phyloP scores from a whole-genome alignment of 176 grass and related monocot genomes.

The Elymus sibiricus region DNA sequence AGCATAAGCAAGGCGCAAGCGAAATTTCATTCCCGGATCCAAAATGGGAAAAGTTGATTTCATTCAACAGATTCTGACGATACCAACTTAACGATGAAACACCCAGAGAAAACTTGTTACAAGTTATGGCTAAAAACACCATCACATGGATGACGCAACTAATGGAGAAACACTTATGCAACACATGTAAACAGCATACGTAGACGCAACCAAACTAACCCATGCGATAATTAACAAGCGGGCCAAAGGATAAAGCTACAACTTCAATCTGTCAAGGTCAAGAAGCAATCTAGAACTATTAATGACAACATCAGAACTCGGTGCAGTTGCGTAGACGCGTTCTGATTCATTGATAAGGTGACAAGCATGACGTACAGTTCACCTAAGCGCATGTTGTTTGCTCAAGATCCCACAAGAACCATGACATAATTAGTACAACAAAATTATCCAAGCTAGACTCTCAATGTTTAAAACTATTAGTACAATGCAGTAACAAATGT shows the following conservation, averaged over 20 bases:
- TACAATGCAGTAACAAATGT: conserved; percentile 21
- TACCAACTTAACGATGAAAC: not conserved
- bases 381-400: not conserved
- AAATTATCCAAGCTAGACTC: conserved; percentile 16
- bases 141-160: not conserved
- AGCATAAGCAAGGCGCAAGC: not conserved
- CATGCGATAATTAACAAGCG: not conserved
- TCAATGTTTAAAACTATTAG: not conserved
- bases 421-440: not conserved
- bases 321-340: not conserved
- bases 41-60: not conserved
- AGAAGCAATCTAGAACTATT: not conserved
- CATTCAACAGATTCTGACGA: not conserved
- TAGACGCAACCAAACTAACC: not conserved
- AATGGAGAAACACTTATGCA: not conserved
- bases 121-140: not conserved
- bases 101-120: not conserved
- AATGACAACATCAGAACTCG: not conserved
- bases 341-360: not conserved
- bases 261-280: not conserved
- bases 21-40: not conserved
- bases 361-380: not conserved
- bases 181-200: not conserved
- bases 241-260: not conserved
- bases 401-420: not conserved